A percentile compares a stretch with the other conserved stretches of the same genome.
Evolutionary conservation across 2,329 filamentous ascomycete species (phyloP).

Genomic region (Neonectria faginata): DNA sequence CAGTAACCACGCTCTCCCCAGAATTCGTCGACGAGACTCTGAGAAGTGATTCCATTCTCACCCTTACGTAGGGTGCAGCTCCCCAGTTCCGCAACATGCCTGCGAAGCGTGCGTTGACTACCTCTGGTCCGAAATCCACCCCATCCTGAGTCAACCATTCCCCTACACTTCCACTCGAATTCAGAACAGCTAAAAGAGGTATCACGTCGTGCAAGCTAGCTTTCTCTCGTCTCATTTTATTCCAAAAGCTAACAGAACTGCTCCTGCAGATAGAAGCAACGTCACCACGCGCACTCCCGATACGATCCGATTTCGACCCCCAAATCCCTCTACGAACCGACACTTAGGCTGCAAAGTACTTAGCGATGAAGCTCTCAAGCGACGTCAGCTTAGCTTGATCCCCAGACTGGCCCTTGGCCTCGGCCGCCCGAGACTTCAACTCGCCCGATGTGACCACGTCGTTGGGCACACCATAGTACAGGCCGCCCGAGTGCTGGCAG

Average conservation of each 20-base stretch:
- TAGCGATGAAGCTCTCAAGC: conserved; percentile 41
- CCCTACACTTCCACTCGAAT: background rate
- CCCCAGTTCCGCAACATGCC: background rate
- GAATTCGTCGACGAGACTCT: background rate
- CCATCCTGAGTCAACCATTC: background rate
- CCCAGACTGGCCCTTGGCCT: conserved; percentile 41
- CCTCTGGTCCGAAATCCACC: background rate
- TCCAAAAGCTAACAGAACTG: background rate
- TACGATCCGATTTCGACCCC: background rate
- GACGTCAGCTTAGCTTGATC: conserved; percentile 41
- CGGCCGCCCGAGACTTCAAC: conserved; percentile 47
- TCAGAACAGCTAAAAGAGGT: background rate
- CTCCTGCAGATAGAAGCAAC: background rate
- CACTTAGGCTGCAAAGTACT: conserved; percentile 38
- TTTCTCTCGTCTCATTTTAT: background rate
- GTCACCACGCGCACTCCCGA: background rate
- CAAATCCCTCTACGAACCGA: background rate
- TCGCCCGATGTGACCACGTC: conserved; percentile 41
- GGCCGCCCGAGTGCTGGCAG: conserved; percentile 49
- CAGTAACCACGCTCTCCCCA: background rate
- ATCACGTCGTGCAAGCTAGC: background rate
- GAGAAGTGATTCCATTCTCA: background rate
- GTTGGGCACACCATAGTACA: conserved; percentile 48
- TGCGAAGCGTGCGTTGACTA: background rate
- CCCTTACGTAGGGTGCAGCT: background rate